Percentiles rank a stretch among this genome's conserved stretches.
phyloP scores from a whole-genome alignment of 2,329 filamentous ascomycete genomes.

The Blumeria graminis region DNA sequence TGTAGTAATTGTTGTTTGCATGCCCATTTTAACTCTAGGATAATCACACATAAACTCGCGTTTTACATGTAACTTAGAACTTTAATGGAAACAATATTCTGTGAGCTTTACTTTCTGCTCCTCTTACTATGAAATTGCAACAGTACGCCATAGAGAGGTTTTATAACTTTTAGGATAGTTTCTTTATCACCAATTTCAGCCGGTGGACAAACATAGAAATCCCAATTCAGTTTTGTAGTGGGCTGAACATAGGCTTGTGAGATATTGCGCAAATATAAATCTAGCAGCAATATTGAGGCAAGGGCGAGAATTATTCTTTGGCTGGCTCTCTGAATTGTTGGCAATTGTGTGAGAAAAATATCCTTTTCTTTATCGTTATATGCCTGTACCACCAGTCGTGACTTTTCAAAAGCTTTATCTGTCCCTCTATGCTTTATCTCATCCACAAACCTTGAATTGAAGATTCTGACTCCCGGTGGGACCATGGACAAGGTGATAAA shows the following conservation, averaged over 20 bases:
- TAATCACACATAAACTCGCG: no score
- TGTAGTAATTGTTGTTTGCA: no score
- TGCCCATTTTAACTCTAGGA: no score
- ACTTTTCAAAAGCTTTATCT: conserved; percentile 1
- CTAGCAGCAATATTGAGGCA: background rate
- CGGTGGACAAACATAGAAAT: background rate
- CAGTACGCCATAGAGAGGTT: conserved; percentile 2
- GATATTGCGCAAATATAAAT: conserved; percentile 2
- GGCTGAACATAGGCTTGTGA: conserved; percentile 1
- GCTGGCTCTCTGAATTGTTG: conserved; percentile 3
- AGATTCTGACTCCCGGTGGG: background rate
- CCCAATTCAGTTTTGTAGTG: background rate
- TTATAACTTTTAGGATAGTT: background rate
- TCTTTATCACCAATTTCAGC: background rate
- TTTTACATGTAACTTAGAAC: no score
- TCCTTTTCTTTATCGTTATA: conserved; percentile 4
- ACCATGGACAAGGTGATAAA: background rate
- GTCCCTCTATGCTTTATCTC: background rate
- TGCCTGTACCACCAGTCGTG: conserved; percentile 2
- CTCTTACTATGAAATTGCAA: no score
- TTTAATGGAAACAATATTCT: no score
- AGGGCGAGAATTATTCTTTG: conserved; percentile 1
- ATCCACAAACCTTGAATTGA: background rate
- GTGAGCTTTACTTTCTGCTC: no score
- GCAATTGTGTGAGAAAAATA: conserved; percentile 2